Evolutionary conservation across 1,284 basidiomycete species (phyloP), one percentile per base, ranked within the genome.

Genomic region (Fomitopsis pinicola): DNA sequence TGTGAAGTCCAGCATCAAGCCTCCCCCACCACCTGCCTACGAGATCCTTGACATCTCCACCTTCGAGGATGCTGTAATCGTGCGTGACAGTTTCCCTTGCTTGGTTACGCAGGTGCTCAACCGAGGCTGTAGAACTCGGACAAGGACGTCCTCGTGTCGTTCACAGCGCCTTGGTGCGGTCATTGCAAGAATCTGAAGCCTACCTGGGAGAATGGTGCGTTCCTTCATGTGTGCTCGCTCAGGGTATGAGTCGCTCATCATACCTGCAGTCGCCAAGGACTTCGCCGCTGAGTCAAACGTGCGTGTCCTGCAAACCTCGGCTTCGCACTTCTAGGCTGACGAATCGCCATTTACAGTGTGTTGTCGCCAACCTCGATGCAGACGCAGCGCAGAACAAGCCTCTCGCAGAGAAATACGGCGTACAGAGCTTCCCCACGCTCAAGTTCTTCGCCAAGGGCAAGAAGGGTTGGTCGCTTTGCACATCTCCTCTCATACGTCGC

Each of bases 101-200:
- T 22, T 9, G 5, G 38, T 22, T 35, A 42, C 35, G 46, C 61
- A 38, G 69, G 59, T 65, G 52, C 28, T 38, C 9, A 28, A 17
- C 46, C n/a, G 33, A 33, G 48, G 59, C 12, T 54, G 28, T 62
- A 91, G 88, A 85, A 95, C 70, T 73, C 82, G 22, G 79, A 83
- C 33, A 95, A 95, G 77, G 83, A 95, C 69, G 92, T 94, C 52
- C 78, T 97, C n/a, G 92, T 97, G 56, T 82, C 95, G 3, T 97
- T 96, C 80, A 96, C 93, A 63, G 88, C 90, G 38, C 90, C 90
- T 33, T 92, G 92, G 92, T 95, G 94, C 65, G 91, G 91, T 48
- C 91, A 93, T 77, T 94, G 92, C 82, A 94, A 95, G 80, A 84
- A 71, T 67, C 76, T 97, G 75, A 96, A 97, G 77, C 94, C 94